Percentiles rank a stretch among this genome's conserved stretches.
These are phyloP conservation scores for Aspergillus brunneoviolaceus DNA, from an alignment of 2,329 filamentous ascomycete genomes.

Conservation along the genomic window DNA sequence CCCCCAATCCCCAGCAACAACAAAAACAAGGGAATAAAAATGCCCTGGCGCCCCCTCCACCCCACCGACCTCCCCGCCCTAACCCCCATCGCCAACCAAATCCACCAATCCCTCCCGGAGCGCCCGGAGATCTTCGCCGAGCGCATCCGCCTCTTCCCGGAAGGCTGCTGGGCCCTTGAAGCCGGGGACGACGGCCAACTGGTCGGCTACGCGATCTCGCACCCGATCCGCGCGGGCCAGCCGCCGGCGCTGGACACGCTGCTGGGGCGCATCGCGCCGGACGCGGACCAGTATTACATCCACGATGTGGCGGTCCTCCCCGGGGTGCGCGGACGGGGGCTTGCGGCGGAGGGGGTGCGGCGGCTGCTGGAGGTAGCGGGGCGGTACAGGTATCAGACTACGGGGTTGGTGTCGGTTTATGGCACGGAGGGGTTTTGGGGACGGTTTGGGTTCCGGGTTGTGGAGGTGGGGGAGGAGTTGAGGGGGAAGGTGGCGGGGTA, in stretches of 20 bases:
- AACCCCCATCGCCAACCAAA: not conserved
- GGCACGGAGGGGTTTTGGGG: constrained; percentile 6
- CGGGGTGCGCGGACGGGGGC: not conserved
- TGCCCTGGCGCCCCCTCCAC: constrained; percentile 10
- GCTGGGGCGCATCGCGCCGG: not conserved
- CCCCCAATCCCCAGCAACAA: too few species aligned
- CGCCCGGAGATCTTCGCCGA: constrained; percentile 5
- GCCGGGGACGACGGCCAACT: not conserved
- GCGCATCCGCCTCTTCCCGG: constrained; percentile 5
- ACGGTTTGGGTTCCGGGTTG: constrained; percentile 1
- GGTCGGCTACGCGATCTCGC: constrained; percentile 9
- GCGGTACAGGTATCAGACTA: not conserved
- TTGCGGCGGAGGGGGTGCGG: not conserved
- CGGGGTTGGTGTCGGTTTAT: constrained; percentile 10
- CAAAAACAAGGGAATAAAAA: too few species aligned
- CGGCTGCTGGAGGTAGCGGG: not conserved
- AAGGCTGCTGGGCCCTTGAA: constrained; percentile 5
- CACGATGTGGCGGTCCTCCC: constrained; percentile 10
- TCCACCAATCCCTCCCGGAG: constrained; percentile 12
- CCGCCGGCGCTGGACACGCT: constrained; percentile 1
- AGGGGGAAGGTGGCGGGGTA: constrained; percentile 3
- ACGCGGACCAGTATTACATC: constrained; percentile 10
- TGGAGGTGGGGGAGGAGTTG: not conserved
- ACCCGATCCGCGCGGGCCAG: constrained; percentile 1
- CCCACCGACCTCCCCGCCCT: constrained; percentile 3